Base-by-base conservation (phyloP, 1,139 yeast species). In the Kurtzmaniella quercitrusa region DNA sequence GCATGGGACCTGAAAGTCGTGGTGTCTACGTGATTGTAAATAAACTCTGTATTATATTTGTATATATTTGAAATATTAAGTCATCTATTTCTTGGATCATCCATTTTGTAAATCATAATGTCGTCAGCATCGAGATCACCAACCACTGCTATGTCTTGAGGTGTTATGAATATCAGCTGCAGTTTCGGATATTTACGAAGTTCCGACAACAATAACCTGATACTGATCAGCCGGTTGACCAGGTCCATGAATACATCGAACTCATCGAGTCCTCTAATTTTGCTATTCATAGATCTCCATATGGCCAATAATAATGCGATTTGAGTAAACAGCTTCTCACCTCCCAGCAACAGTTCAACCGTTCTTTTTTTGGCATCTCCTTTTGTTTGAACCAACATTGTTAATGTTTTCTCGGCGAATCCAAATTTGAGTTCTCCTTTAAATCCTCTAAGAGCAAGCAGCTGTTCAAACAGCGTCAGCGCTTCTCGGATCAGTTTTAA, bases 171-270 rank as follows among this genome's bases (percentile, higher is more conserved):
- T 14, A 93, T 85, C 3, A 95, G 85, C 62, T 93, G 98, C 1
- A 91, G 80, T 48, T 82, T 75, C 0, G 82, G 79, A 44, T 71
- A 68, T 47, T 76, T 76, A 16, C 77, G 63, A 38, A 91, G 75
- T 49, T 89, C 87, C 19, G 76, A 76, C 43, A 89, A 71, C 56
- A 94, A 81, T 51, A 91, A 67, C 44, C 78, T 74, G 57, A 94
- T 81, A 50, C 96, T 89, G 42, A 86, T 79, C 38, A 84, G 76
- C 51, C 98, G 76, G 56, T 91, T 91, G 21, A 88, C 88, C 39
- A 91, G 88, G 61, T 94, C 99, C 98, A 94, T 93, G 55, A 84
- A 94, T 23, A 94, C 98, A 65, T 94, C 99, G 60, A 93, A 94
- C 61, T 94, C 99, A 63, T 94, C 99, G 46, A 94, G 67, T 0